These are phyloP conservation scores for Populus hybrid DNA, from an alignment of 441 rosid species.

Conservation along the genomic window DNA sequence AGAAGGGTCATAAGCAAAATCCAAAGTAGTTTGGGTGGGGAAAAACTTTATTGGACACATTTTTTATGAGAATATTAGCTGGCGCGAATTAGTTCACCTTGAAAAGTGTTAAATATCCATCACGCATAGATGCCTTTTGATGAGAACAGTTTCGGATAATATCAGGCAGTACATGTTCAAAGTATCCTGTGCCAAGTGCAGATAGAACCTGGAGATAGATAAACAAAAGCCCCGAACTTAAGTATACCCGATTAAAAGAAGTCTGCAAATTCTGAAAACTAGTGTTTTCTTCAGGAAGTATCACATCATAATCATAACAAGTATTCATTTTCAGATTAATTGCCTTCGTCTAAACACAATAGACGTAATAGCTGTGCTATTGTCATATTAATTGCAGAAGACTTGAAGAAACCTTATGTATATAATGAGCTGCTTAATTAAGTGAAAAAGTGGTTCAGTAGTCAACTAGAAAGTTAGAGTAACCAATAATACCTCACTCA, in stretches of 20 bases:
- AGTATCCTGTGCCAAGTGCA: too few relatives aligned
- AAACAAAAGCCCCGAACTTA: too few relatives aligned
- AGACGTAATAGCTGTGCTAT: neutral
- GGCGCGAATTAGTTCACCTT: conserved; percentile 50
- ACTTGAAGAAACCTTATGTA: neutral
- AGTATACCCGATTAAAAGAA: too few relatives aligned
- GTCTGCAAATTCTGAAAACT: too few relatives aligned
- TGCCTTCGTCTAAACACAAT: neutral
- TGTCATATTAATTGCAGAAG: neutral
- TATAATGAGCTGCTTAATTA: neutral
- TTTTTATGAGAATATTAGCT: neutral
- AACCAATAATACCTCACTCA: conserved; percentile 91
- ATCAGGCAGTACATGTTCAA: too few relatives aligned
- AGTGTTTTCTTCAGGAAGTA: conserved; percentile 39
- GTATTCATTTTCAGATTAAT: too few relatives aligned
- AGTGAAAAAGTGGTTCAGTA: neutral
- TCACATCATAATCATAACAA: conserved; percentile 26
- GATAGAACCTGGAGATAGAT: too few relatives aligned
- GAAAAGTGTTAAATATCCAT: conserved; percentile 72
- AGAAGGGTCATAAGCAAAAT: conserved; percentile 1
- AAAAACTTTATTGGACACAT: neutral
- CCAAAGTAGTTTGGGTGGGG: neutral
- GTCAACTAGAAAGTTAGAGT: neutral
- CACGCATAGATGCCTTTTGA: too few relatives aligned
- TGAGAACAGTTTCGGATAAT: too few relatives aligned